phyloP scores from a whole-genome alignment of 2,329 filamentous ascomycete species.

The Purpureocillium takamizusanense region DNA sequence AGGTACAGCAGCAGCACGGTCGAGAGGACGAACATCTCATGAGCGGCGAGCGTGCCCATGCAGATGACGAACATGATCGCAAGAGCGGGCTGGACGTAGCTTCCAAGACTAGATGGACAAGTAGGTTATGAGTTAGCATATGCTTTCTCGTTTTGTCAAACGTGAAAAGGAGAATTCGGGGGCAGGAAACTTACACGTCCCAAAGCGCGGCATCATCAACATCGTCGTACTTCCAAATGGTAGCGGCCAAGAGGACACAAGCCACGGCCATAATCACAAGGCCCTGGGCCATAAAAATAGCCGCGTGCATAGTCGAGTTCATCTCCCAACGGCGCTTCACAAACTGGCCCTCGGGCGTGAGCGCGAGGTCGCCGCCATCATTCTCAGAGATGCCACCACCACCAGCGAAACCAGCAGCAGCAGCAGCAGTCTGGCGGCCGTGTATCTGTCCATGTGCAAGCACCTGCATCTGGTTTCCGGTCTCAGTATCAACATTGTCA shows the following conservation, averaged over 20 bases:
- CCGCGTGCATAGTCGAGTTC: background rate
- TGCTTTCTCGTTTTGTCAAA: background rate
- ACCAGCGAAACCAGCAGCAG: no score
- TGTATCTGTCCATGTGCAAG: no score
- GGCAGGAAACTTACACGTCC: background rate
- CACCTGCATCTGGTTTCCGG: no score
- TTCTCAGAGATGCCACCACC: no score
- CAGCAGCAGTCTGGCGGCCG: no score
- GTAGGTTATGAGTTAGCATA: no score
- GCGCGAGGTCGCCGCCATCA: no score
- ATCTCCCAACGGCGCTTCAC: background rate
- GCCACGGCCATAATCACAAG: background rate
- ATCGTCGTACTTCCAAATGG: background rate
- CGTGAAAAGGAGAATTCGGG: no score
- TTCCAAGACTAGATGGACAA: conserved; percentile 16
- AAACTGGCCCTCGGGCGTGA: background rate
- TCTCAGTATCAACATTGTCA: no score
- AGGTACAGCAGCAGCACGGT: conserved; percentile 15
- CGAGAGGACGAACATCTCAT: conserved; percentile 18
- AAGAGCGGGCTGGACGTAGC: conserved; percentile 11
- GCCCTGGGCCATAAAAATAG: conserved; percentile 1
- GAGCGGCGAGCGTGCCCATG: conserved; percentile 11
- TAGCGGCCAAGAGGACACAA: background rate
- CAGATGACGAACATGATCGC: conserved; percentile 12
- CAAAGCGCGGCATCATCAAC: background rate